These are phyloP conservation scores for Thamnidium elegans DNA, from an alignment of 192 early-diverging fungal species.

Conservation along the genomic window DNA sequence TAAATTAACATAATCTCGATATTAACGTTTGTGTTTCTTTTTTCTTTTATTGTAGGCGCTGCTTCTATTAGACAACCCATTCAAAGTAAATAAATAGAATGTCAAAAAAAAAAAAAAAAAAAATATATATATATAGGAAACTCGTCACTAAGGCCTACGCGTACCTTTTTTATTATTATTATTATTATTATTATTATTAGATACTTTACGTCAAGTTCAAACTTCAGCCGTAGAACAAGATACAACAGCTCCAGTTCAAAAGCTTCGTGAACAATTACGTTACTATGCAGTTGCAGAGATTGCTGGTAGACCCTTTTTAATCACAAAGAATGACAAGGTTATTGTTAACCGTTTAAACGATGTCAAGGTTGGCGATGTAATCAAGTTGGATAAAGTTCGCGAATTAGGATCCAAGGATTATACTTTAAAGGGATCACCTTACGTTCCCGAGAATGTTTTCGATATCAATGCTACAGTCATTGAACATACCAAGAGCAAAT, in stretches of 20 bases:
- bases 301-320: conserved; percentile 81
- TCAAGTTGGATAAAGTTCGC: conserved; percentile 80
- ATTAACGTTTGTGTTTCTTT: neutral
- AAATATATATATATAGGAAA: neutral
- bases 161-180: too few species aligned
- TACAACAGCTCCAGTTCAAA: conserved; percentile 16
- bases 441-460: conserved; percentile 68
- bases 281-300: conserved; percentile 90
- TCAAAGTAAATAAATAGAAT: conserved; percentile 6
- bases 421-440: conserved; percentile 83
- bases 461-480: conserved; percentile 82
- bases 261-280: conserved; percentile 61
- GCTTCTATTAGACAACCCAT: conserved; percentile 10
- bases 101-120: neutral
- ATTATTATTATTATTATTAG: too few species aligned
- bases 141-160: neutral
- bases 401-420: conserved; percentile 85
- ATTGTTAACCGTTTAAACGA: conserved; percentile 81
- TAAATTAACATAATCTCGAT: neutral
- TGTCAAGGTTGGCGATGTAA: conserved; percentile 81
- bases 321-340: conserved; percentile 86
- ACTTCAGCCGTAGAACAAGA: conserved; percentile 6
- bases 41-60: neutral
- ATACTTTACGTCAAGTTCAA: conserved; percentile 9
- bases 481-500: conserved; percentile 82